Conservation (phyloP, 345 rosid genomes). For the Citrus hindsii region DNA sequence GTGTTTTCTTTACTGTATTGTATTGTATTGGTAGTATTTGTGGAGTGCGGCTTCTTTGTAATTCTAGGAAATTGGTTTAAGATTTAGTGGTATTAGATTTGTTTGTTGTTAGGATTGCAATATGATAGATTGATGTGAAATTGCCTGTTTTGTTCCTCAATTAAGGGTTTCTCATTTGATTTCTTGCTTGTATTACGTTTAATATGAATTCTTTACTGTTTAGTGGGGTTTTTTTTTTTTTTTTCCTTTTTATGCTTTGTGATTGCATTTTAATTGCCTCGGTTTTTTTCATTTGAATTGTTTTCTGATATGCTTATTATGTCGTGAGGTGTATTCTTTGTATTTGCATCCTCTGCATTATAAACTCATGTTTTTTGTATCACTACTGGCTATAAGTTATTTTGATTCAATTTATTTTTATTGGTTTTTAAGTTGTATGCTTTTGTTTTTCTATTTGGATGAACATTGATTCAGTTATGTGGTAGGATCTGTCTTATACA, state of each 20-base stretch:
- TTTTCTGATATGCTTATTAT: not conserved
- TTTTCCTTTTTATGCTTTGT: not conserved
- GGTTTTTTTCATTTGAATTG: not conserved
- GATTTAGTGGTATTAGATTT: constrained; percentile 12
- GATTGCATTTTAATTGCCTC: not conserved
- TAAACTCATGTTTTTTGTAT: constrained; percentile 6
- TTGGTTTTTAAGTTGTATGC: not conserved
- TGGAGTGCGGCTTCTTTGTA: not conserved
- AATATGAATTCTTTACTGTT: not conserved
- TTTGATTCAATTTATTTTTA: not conserved
- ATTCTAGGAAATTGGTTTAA: not conserved
- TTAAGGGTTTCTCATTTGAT: not conserved
- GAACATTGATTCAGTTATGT: not conserved
- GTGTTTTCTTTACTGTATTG: not conserved
- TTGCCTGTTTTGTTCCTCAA: not conserved
- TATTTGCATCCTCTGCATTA: constrained; percentile 7
- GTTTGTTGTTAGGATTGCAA: not conserved
- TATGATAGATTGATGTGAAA: not conserved
- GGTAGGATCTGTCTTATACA: not conserved
- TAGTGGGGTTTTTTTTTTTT: no score
- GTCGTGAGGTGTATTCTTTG: not conserved
- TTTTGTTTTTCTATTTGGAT: not conserved
- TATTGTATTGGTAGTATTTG: not conserved
- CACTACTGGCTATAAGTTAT: not conserved
- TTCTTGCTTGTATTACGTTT: not conserved